These are phyloP conservation scores for Rhododendron mucronatum DNA, from an alignment of 148 eudicot species.

Conservation along the genomic window DNA sequence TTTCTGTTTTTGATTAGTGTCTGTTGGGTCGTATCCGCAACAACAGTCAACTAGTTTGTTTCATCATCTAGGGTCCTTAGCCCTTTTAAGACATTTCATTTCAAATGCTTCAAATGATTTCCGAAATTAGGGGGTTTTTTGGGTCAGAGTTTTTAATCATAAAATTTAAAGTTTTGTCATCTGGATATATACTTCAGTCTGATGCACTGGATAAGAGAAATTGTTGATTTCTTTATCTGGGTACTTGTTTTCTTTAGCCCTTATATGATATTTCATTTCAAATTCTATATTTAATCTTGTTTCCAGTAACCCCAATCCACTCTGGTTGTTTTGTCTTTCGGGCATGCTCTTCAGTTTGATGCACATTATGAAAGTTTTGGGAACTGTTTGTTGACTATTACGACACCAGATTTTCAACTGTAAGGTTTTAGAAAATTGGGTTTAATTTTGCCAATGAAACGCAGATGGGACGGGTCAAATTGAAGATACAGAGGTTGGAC, in stretches of 20 bases:
- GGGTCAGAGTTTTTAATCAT: neutral
- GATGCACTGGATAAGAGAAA: neutral
- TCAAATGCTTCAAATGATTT: neutral
- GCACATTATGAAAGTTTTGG: neutral
- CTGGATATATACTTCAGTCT: neutral
- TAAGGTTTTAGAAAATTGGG: neutral
- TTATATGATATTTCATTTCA: neutral
- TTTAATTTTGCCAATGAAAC: neutral
- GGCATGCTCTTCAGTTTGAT: neutral
- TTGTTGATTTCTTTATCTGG: neutral
- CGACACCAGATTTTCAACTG: neutral
- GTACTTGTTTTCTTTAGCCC: neutral
- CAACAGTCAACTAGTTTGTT: neutral
- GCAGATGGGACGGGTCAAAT: slow-evolving; percentile 51
- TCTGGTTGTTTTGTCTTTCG: neutral
- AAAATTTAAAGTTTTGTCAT: neutral
- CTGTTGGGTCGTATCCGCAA: neutral
- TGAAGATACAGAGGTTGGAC: slow-evolving; percentile 39
- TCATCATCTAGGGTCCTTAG: neutral
- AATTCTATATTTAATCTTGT: neutral
- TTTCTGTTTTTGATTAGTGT: neutral
- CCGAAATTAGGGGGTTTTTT: neutral
- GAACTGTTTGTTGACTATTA: neutral
- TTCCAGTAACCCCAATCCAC: neutral
- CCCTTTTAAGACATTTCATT: neutral